A percentile compares a stretch with the other conserved stretches of the same genome.
These are phyloP conservation scores for Alternaria incomplexa DNA, from an alignment of 2,329 filamentous ascomycete genomes.

Conservation along the genomic window DNA sequence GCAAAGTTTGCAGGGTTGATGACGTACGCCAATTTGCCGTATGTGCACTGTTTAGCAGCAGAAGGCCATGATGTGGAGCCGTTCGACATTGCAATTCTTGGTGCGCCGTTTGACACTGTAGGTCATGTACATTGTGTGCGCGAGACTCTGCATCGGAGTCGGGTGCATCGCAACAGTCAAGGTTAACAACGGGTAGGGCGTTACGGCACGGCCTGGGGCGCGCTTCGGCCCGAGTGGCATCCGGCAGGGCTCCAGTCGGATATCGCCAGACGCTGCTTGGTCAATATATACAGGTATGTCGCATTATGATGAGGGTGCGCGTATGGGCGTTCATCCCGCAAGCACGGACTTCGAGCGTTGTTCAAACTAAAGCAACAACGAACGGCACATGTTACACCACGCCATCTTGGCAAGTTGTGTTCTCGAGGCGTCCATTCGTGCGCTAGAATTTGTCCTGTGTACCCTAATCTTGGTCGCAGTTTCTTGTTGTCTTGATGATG, in stretches of 20 bases:
- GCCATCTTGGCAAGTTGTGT: not conserved
- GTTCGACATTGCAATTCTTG: constrained; percentile 58
- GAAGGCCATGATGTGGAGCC: constrained; percentile 46
- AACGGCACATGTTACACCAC: not conserved
- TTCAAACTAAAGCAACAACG: not conserved
- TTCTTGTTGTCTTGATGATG: not conserved
- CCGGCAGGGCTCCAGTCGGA: constrained; percentile 57
- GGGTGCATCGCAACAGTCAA: not conserved
- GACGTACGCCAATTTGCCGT: constrained; percentile 57
- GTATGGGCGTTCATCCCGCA: not conserved
- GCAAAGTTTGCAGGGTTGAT: constrained; percentile 51
- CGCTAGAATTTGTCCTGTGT: not conserved
- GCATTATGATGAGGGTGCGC: not conserved
- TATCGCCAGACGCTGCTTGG: constrained; percentile 51
- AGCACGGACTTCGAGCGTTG: not conserved
- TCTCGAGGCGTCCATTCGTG: not conserved
- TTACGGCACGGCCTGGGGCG: constrained; percentile 60
- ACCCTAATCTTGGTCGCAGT: not conserved
- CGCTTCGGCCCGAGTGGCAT: constrained; percentile 61
- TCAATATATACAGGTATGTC: constrained; percentile 57
- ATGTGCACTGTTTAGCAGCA: constrained; percentile 54
- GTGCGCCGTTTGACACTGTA: constrained; percentile 59
- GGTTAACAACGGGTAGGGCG: constrained; percentile 43
- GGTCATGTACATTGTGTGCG: constrained; percentile 14
- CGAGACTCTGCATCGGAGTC: not conserved